Percentiles rank a stretch among this genome's conserved stretches.
phyloP scores from a whole-genome alignment of 345 rosid species.

The Odontarrhena argentea region DNA sequence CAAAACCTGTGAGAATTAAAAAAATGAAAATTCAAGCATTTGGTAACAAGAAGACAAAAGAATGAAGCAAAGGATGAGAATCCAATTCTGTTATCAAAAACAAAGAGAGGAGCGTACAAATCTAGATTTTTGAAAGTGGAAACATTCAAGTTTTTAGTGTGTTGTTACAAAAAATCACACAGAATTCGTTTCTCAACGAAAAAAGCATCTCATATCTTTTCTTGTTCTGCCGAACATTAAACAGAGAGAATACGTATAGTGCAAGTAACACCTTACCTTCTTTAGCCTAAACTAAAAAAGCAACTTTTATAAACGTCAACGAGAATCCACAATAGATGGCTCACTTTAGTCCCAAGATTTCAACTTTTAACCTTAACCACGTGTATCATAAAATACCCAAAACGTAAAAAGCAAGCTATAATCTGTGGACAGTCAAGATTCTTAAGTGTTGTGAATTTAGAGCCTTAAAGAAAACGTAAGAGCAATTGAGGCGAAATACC shows the following conservation, averaged over 20 bases:
- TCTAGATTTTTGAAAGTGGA: not conserved
- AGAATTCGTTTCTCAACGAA: slow-evolving; percentile 43
- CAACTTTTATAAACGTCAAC: slow-evolving; percentile 39
- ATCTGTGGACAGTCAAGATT: slow-evolving; percentile 21
- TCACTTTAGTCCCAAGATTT: slow-evolving; percentile 26
- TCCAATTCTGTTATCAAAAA: slow-evolving; percentile 24
- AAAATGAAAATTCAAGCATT: slow-evolving; percentile 22
- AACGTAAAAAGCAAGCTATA: slow-evolving; percentile 28
- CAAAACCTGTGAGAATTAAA: slow-evolving; percentile 28
- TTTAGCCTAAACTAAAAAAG: slow-evolving; percentile 30
- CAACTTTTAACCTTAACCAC: slow-evolving; percentile 38
- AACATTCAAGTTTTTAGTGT: slow-evolving; percentile 18
- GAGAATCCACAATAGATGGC: slow-evolving; percentile 39
- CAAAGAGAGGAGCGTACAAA: slow-evolving; percentile 20
- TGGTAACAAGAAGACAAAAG: slow-evolving; percentile 27
- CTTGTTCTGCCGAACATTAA: slow-evolving; percentile 6
- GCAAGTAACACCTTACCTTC: slow-evolving; percentile 33
- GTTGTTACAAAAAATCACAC: slow-evolving; percentile 26
- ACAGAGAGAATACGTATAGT: slow-evolving; percentile 39
- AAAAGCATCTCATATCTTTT: slow-evolving; percentile 37
- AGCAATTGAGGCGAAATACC: too few species aligned
- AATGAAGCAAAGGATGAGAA: slow-evolving; percentile 37
- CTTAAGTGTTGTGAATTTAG: not conserved
- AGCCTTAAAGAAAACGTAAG: too few species aligned
- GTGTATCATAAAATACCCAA: slow-evolving; percentile 23